Base-by-base conservation (phyloP, 352 stramenopile species). In the Pythium grandisporangium region DNA sequence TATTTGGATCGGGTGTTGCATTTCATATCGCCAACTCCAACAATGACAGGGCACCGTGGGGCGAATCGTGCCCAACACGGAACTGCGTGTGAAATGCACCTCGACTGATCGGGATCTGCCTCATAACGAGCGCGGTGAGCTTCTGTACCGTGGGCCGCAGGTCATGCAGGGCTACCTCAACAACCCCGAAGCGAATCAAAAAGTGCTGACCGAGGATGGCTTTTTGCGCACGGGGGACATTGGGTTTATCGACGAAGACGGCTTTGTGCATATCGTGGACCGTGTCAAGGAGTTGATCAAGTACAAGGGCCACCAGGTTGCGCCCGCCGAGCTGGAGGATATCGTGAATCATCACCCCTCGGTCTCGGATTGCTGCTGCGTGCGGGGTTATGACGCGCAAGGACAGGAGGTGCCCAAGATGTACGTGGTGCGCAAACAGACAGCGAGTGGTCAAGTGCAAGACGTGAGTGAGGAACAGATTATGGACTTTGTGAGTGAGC, bases 231-330 rank as follows among this genome's bases (percentile, higher is more conserved):
- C 89, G 11, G 92, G 92, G 3, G 92, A 98, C 58, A 57, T 96
- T 19, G 86, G 73, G 3, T 84, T 90, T 40, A 88, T 97, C 30
- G 90, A 97, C 52, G 75, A 95, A 12, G 84, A 97, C 33, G 89
- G 86, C 5, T 97, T 73, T 55, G 80, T 97, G 21, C 95, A 84
- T 48, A 92, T 98, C 24, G 83, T 87, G 0, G 93, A 97, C 56
- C 63, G 93, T 17, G 54, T 83, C 13, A 98, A 98, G 67, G 92
- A 98, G 55, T 57, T 98, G 2, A 97, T 98, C 62, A 98, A 98
- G 68, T 88, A 95, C 51, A 95, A 96, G 44, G 90, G 86, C 8
- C 91, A 93, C 47, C 90, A 95, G 47, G 67, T 98, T 11, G 81
- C 90, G 10, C 93, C 90, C 14, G 91, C 93, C 0, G 89, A 97